These are phyloP conservation scores for Decorospora gaudefroyi DNA, from an alignment of 2,329 filamentous ascomycete species.

Conservation along the genomic window DNA sequence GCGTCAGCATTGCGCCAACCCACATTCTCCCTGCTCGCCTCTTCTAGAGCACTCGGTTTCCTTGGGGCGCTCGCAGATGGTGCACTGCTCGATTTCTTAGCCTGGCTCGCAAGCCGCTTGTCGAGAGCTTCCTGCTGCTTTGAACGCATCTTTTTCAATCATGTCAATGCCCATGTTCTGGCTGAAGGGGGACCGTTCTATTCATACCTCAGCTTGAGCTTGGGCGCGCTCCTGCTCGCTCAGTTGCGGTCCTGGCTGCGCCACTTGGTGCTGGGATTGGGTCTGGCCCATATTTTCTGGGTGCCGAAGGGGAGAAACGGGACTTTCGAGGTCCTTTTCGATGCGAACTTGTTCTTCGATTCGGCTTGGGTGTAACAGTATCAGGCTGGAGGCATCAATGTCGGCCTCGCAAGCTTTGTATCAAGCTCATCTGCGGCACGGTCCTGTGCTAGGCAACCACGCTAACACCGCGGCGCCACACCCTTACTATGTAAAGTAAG, in stretches of 20 bases:
- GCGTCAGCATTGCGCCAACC: conserved; percentile 40
- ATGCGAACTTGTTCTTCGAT: no score
- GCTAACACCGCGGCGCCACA: no score
- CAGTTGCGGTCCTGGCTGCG: conserved; percentile 25
- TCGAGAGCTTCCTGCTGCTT: conserved; percentile 38
- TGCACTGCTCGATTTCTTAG: conserved; percentile 19
- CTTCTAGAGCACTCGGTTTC: conserved; percentile 34
- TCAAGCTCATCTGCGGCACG: no score
- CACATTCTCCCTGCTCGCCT: conserved; percentile 39
- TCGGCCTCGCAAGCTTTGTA: no score
- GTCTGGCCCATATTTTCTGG: conserved; percentile 30
- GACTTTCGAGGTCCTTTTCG: no score
- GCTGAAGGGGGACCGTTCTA: neutral
- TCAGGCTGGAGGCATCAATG: no score
- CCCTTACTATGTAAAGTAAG: no score
- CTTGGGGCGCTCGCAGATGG: conserved; percentile 18
- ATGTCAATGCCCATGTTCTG: conserved; percentile 4
- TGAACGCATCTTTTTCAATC: conserved; percentile 32
- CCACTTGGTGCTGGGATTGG: conserved; percentile 23
- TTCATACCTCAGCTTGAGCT: conserved; percentile 32
- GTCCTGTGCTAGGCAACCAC: no score
- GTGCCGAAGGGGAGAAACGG: no score
- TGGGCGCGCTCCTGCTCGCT: conserved; percentile 31
- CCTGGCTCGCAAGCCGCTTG: conserved; percentile 29
- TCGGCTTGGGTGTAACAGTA: no score